Percentiles rank a stretch among this genome's conserved stretches.
These are phyloP conservation scores for Clarkia xantiana DNA, from an alignment of 345 rosid species.

Conservation along the genomic window DNA sequence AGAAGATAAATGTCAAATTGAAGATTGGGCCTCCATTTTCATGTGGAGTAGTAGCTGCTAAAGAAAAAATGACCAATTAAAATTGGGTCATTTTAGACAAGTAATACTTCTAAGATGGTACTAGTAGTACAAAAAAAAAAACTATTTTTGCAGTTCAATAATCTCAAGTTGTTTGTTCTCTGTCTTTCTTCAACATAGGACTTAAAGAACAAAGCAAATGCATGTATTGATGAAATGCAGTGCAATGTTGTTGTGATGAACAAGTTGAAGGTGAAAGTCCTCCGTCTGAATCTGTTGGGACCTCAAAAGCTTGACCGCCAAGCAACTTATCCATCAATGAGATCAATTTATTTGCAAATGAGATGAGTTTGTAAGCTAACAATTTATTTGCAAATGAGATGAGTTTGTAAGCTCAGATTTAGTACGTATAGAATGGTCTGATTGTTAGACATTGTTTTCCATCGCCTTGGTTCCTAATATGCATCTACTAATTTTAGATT, in stretches of 20 bases:
- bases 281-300: slow-evolving; percentile 78
- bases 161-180: neutral
- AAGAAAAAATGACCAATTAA: slow-evolving; percentile 60
- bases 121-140: neutral
- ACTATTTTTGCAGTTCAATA: slow-evolving; percentile 1
- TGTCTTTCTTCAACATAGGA: slow-evolving; percentile 28
- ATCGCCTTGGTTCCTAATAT: too few relatives aligned
- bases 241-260: slow-evolving; percentile 91
- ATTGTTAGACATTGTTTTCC: too few relatives aligned
- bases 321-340: slow-evolving; percentile 17
- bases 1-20: slow-evolving; percentile 82
- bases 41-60: slow-evolving; percentile 71
- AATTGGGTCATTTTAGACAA: slow-evolving; percentile 92
- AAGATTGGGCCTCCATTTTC: slow-evolving; percentile 61
- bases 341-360: slow-evolving; percentile 21
- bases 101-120: slow-evolving; percentile 22
- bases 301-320: slow-evolving; percentile 39
- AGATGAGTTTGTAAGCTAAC: too few relatives aligned
- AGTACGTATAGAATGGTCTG: too few relatives aligned
- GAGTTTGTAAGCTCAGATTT: too few relatives aligned
- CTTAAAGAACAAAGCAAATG: slow-evolving; percentile 66
- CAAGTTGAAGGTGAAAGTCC: slow-evolving; percentile 70
- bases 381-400: too few relatives aligned
- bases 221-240: slow-evolving; percentile 70
- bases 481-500: too few relatives aligned